Evolutionary conservation across 768 basidiomycete species (phyloP).

Genomic region (Russula abietina): DNA sequence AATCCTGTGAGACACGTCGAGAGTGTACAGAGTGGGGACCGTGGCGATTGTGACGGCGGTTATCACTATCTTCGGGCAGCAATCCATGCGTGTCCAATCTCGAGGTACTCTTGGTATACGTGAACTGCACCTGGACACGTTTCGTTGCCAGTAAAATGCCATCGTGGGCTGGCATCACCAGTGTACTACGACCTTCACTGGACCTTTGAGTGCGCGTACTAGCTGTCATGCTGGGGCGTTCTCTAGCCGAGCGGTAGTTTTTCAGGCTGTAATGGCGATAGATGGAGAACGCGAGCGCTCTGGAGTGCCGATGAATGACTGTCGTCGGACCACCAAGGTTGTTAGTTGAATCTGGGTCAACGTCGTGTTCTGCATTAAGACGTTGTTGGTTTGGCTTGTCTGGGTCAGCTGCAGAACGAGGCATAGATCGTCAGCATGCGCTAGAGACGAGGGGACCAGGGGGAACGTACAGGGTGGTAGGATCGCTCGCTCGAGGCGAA

Average conservation of each 20-base stretch:
- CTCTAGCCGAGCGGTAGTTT: slow-evolving; percentile 20
- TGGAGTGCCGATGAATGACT: slow-evolving; percentile 78
- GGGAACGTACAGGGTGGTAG: slow-evolving; percentile 18
- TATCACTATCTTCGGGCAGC: slow-evolving; percentile 10
- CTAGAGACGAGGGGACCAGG: not conserved
- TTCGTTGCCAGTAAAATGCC: slow-evolving; percentile 63
- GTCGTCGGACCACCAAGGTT: slow-evolving; percentile 51
- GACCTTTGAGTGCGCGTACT: slow-evolving; percentile 21
- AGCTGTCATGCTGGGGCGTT: slow-evolving; percentile 24
- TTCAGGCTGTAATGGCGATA: slow-evolving; percentile 52
- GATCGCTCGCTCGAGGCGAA: slow-evolving; percentile 18
- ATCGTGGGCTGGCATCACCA: slow-evolving; percentile 18
- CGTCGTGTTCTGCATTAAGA: slow-evolving; percentile 52
- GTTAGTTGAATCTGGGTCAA: slow-evolving; percentile 42
- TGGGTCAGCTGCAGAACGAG: slow-evolving; percentile 39
- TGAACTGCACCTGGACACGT: slow-evolving; percentile 66
- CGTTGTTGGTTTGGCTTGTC: slow-evolving; percentile 63
- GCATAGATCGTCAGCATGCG: slow-evolving; percentile 1
- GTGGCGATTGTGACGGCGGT: slow-evolving; percentile 6
- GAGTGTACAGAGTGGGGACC: not conserved
- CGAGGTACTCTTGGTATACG: slow-evolving; percentile 28
- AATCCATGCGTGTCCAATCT: slow-evolving; percentile 11
- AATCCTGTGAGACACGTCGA: slow-evolving; percentile 1
- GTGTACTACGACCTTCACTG: slow-evolving; percentile 1
- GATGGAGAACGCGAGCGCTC: slow-evolving; percentile 72